Conservation (phyloP, 164 flowering plant genomes). For the Berberis vulgaris region DNA sequence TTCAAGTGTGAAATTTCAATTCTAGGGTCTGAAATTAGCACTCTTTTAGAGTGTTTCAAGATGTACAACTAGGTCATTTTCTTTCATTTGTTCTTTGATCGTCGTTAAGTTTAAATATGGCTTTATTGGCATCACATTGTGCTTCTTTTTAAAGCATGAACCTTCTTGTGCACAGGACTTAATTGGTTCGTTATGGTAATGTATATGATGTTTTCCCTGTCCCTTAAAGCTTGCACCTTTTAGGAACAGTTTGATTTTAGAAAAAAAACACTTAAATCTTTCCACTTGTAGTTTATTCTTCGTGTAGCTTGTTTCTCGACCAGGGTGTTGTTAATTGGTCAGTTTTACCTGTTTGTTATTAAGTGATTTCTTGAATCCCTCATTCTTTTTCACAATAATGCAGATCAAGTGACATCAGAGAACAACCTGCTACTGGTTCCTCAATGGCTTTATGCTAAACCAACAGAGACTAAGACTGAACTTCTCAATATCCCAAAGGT, state of each 20-base stretch:
- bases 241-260: too few relatives aligned
- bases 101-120: too few relatives aligned
- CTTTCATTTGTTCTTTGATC: too few relatives aligned
- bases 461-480: conserved; percentile 47
- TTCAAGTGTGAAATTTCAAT: background rate
- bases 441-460: conserved; percentile 90
- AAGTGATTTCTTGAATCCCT: background rate
- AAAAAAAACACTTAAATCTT: background rate
- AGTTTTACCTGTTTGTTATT: background rate
- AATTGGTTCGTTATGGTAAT: too few relatives aligned
- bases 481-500: conserved; percentile 20
- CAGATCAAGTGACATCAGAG: conserved; percentile 65
- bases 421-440: conserved; percentile 83
- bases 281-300: background rate
- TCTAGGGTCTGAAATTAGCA: background rate
- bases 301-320: background rate
- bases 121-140: too few relatives aligned
- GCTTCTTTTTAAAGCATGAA: too few relatives aligned
- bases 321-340: background rate
- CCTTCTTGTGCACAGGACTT: too few relatives aligned
- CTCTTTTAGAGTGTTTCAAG: too few relatives aligned
- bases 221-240: too few relatives aligned
- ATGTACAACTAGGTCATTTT: too few relatives aligned
- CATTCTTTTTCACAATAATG: conserved; percentile 7
- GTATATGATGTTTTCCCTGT: too few relatives aligned